Conservation (phyloP, 345 rosid species). For the Aurinia saxatilis region DNA sequence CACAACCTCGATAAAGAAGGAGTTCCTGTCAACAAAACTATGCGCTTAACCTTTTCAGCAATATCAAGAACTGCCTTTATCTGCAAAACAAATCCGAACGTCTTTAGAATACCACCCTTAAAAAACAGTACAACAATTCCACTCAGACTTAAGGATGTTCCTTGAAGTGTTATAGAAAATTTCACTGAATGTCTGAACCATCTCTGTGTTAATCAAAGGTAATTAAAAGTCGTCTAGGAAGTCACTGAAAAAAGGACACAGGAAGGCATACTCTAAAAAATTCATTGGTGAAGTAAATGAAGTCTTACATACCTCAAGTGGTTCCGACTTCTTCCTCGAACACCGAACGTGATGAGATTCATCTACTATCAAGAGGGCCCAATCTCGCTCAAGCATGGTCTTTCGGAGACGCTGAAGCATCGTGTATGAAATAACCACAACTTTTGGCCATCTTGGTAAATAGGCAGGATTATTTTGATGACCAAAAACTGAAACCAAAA, state of each 20-base stretch:
- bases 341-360: constrained; percentile 92
- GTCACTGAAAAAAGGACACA: not conserved
- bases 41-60: constrained; percentile 65
- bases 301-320: constrained; percentile 56
- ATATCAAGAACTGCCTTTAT: constrained; percentile 70
- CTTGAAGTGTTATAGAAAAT: constrained; percentile 8
- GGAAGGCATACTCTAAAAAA: not conserved
- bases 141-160: not conserved
- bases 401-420: constrained; percentile 76
- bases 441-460: constrained; percentile 62
- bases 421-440: constrained; percentile 83
- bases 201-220: not conserved
- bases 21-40: constrained; percentile 85
- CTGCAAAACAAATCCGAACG: constrained; percentile 33
- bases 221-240: not conserved
- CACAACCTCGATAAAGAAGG: constrained; percentile 97
- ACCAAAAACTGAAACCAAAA: constrained; percentile 64
- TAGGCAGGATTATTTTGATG: constrained; percentile 68
- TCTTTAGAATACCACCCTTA: constrained; percentile 11
- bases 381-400: constrained; percentile 64
- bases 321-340: constrained; percentile 60
- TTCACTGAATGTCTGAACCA: not conserved
- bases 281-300: not conserved
- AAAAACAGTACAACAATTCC: not conserved
- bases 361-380: constrained; percentile 87